Evolutionary conservation across 305 asterid species (phyloP).

Genomic region (Plantago coronopus): DNA sequence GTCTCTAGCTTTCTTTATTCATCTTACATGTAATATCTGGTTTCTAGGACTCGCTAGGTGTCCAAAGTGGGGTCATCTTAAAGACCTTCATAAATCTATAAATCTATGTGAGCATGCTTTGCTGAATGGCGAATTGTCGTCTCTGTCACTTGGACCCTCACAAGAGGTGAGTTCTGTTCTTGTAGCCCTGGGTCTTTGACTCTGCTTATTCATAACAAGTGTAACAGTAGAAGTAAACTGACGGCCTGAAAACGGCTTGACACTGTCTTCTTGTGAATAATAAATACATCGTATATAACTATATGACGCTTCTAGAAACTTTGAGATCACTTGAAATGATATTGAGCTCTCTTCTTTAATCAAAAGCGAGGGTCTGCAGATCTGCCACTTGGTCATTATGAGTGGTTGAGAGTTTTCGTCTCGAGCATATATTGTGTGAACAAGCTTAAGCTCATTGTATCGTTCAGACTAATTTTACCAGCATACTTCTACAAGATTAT

Average conservation of each 20-base stretch:
- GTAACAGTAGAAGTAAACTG: neutral
- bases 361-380: neutral
- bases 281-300: neutral
- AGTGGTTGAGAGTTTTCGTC: neutral
- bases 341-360: neutral
- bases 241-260: conserved; percentile 8
- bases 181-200: conserved; percentile 6
- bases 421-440: neutral
- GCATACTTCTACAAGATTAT: neutral
- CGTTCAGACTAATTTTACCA: neutral
- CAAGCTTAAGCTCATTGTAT: neutral
- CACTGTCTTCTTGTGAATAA: neutral
- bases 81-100: conserved; percentile 82
- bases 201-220: conserved; percentile 7
- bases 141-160: conserved; percentile 57
- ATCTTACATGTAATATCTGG: conserved; percentile 26
- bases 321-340: neutral
- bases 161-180: conserved; percentile 57
- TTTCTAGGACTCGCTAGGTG: conserved; percentile 72
- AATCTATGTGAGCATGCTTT: conserved; percentile 64
- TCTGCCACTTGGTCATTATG: neutral
- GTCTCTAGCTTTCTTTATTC: conserved; percentile 18
- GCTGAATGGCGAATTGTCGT: conserved; percentile 50
- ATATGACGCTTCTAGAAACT: neutral
- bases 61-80: conserved; percentile 96